Base-by-base conservation (phyloP, 768 basidiomycete genomes). In the Lenzites betulinus region DNA sequence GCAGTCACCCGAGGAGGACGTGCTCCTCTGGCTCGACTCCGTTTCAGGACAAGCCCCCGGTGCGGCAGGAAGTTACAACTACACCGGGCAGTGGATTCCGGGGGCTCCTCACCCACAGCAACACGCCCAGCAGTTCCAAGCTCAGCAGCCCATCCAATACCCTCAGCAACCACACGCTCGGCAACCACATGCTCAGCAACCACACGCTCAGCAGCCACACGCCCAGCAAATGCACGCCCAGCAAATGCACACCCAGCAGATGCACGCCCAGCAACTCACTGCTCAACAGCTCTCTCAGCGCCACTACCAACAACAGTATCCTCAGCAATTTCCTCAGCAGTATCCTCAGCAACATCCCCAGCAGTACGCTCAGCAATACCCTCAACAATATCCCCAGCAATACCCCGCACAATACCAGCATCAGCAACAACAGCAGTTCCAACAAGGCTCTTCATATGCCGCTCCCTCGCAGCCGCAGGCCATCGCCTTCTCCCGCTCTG, bases 11-110 rank as follows among this genome's bases (percentile, higher is more conserved):
- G 56, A 50, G 11, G 56, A 50, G 11, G 56, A 58, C 2, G 56
- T 58, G 12, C 56, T 58, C 7, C 56, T 15, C 2, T 58, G 56
- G 56, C 36, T 58, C 15, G 56, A 58, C 39, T 58, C 56, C 5
- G 22, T 58, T 2, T 50, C 56, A 8, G 56, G 56, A 16, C 56
- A 58, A 5, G 39, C 56, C 4, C 47, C 46, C 2, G 26, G 20
- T 3, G 39, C 35, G 15, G 35, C 41, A 3, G 48, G 33, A 20
- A 20, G 22, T 20, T 50, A 50, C 15, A n/a, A 50, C 41, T n/a
- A 26, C 4, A 7, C 46, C 4, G 39, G 30, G 1, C 39, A 58
- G 26, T 51, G 56, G 48, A 11, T 41, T 9, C 26, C 47, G 28
- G 15, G 2, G 18, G 38, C 38, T 16, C 38, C 38, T 16, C 15